These are phyloP conservation scores for Coniosporium apollinis DNA, from an alignment of 495 filamentous ascomycete genomes.

Conservation along the genomic window DNA sequence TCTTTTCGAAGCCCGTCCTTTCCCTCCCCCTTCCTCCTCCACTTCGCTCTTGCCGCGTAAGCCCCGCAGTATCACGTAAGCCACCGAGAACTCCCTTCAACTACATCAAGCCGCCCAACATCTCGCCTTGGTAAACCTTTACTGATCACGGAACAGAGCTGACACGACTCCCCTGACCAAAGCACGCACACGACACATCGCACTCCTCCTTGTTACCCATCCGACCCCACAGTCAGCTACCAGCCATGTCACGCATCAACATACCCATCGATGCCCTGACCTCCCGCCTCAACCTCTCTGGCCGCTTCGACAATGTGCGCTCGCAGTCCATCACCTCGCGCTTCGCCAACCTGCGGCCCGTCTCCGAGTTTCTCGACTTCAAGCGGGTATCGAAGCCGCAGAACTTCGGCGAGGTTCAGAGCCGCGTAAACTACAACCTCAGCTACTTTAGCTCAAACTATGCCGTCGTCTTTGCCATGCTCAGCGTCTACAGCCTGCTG, in stretches of 20 bases:
- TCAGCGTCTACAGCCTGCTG: conserved; percentile 86
- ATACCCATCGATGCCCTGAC: conserved; percentile 85
- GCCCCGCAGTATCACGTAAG: too few species aligned
- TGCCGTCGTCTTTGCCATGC: conserved; percentile 79
- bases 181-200: too few species aligned
- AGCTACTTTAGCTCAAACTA: conserved; percentile 98
- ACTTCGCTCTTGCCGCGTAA: too few species aligned
- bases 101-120: too few species aligned
- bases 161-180: too few species aligned
- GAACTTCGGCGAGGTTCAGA: conserved; percentile 82
- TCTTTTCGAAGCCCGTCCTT: too few species aligned
- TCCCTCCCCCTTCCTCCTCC: too few species aligned
- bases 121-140: too few species aligned
- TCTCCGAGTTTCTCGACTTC: conserved; percentile 88
- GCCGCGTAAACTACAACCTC: conserved; percentile 92
- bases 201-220: too few species aligned
- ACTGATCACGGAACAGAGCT: too few species aligned
- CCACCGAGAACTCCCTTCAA: too few species aligned
- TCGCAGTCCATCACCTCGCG: conserved; percentile 58
- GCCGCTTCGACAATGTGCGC: conserved; percentile 62
- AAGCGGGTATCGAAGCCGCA: conserved; percentile 87
- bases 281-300: conserved; percentile 67
- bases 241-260: conserved; percentile 67
- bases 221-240: conserved; percentile 1
- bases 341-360: conserved; percentile 81